Base-by-base conservation (phyloP, 257 asterid species). In the Plectranthus barbatus region DNA sequence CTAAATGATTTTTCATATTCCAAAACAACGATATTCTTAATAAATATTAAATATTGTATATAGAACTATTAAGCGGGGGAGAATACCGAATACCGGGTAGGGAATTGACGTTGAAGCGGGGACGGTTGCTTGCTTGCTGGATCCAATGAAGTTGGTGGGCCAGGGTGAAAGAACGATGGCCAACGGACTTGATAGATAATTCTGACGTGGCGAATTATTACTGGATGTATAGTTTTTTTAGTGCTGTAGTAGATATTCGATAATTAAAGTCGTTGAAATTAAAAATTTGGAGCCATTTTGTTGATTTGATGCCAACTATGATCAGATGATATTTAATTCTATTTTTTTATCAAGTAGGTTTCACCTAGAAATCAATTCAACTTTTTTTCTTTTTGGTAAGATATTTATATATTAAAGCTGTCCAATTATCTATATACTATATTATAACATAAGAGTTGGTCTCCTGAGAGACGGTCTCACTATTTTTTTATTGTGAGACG, bases 141-240 rank as follows among this genome's bases (percentile, higher is more conserved):
- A 61, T 73, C 70, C 62, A 47, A 29, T 31, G 56, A 17, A 64
- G 60, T 18, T 54, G 48, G 70, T 62, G 70, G 69, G 73, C 69
- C 77, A 59, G 55, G 20, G n/a, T n/a, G 39, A 29, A 61, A 33
- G 26, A 57, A 66, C 51, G 46, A 26, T 37, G 52, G 34, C 39
- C 55, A 74, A 74, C 79, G 75, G 75, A 57, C 69, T 63, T 55
- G 54, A 60, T 66, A 44, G 56, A 49, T 60, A 2, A n/a, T 29
- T 58, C 26, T 61, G 40, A 68, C 71, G 67, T 68, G 71, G 63
- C 67, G n/a, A 19, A 6, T 37, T 4, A 9, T 64, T 31, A 65
- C 5, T 33, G 53, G 54, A 54, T 5, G 11, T 1, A 21, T 11
- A 39, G 7, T 13, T 36, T 13, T 36, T 47, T 20, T 44, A 9